Percentiles rank a stretch among this genome's conserved stretches.
Evolutionary conservation across 805 yeast genomes (phyloP).

Genomic region (Debaryomyces hansenii): DNA sequence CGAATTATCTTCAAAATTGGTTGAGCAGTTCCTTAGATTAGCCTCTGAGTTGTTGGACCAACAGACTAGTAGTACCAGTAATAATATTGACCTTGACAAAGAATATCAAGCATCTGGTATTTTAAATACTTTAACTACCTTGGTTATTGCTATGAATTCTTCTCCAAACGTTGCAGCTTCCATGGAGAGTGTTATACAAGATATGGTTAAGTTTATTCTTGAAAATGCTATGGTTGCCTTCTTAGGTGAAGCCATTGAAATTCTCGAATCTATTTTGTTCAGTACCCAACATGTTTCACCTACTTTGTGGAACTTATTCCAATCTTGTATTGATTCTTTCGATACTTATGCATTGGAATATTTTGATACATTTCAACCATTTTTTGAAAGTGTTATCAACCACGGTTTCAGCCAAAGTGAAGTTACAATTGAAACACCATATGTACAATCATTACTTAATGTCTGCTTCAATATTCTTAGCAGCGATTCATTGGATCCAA

Average conservation of each 20-base stretch:
- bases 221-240: slow-evolving; percentile 42
- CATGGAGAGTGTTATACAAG: slow-evolving; percentile 34
- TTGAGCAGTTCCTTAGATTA: slow-evolving; percentile 70
- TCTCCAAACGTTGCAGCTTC: slow-evolving; percentile 38
- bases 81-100: slow-evolving; percentile 30
- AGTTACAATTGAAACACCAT: slow-evolving; percentile 36
- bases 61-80: slow-evolving; percentile 14
- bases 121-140: slow-evolving; percentile 41
- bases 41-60: slow-evolving; percentile 54
- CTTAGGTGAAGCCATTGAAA: slow-evolving; percentile 39
- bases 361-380: slow-evolving; percentile 56
- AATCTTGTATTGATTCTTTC: slow-evolving; percentile 51
- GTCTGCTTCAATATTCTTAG: slow-evolving; percentile 36
- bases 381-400: slow-evolving; percentile 53
- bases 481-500: slow-evolving; percentile 36
- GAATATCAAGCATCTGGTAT: slow-evolving; percentile 47
- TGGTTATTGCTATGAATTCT: slow-evolving; percentile 42
- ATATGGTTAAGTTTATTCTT: slow-evolving; percentile 33
- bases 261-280: slow-evolving; percentile 53
- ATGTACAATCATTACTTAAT: slow-evolving; percentile 37
- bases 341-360: slow-evolving; percentile 61
- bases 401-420: slow-evolving; percentile 46
- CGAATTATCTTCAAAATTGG: slow-evolving; percentile 50
- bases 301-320: slow-evolving; percentile 52
- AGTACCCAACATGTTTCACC: slow-evolving; percentile 55